A percentile compares a stretch with the other conserved stretches of the same genome.
Conservation (phyloP, 768 basidiomycete genomes). For the Pulveroboletus sp. region DNA sequence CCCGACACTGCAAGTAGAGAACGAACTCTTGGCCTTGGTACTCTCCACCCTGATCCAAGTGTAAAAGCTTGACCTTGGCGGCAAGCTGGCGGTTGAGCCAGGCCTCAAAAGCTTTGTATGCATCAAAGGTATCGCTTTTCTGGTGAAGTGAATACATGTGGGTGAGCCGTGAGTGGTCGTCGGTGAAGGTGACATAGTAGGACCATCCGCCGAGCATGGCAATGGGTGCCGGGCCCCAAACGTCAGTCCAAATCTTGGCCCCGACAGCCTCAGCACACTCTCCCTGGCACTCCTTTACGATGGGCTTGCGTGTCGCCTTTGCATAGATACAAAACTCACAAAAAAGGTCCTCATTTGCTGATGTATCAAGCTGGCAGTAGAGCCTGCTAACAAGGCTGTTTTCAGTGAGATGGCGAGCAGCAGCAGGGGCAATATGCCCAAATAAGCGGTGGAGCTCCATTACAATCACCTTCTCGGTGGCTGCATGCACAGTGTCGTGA, state of each 20-base stretch:
- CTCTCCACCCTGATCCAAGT: background rate
- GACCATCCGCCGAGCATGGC: accelerated
- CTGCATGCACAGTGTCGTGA: background rate
- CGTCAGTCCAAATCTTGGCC: background rate
- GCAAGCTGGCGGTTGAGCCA: background rate
- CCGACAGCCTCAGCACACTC: background rate
- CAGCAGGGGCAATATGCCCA: background rate
- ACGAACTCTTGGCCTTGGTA: background rate
- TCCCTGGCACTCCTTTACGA: background rate
- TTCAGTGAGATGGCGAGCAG: background rate
- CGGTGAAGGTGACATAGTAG: background rate
- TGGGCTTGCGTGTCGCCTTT: background rate
- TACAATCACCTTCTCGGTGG: background rate
- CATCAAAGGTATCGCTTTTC: background rate
- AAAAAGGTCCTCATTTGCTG: background rate
- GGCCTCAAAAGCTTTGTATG: background rate
- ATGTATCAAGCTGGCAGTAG: background rate
- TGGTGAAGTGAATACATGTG: background rate
- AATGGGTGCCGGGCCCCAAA: background rate
- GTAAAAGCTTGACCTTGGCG: background rate
- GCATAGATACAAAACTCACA: background rate
- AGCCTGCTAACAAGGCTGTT: background rate
- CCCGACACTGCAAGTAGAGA: background rate
- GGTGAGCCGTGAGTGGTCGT: background rate
- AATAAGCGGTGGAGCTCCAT: background rate